Evolutionary conservation across 176 grass and related monocot species (phyloP).

Genomic region (Zea luxurians): DNA sequence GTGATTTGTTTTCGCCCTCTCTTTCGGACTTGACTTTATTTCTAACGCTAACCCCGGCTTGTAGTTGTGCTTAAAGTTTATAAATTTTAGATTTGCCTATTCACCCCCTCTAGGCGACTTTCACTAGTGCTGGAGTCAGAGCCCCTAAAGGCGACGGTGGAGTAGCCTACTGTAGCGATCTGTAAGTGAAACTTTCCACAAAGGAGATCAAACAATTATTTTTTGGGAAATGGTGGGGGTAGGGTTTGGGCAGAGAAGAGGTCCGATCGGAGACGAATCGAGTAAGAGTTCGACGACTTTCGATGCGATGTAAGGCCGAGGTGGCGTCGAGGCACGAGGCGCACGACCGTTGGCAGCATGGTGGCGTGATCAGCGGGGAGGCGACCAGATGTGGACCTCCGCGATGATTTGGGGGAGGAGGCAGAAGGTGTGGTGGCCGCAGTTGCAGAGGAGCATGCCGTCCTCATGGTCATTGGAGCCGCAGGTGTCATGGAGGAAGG

Average conservation of each 20-base stretch:
- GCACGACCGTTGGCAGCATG: background rate
- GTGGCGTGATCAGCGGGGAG: slow-evolving; percentile 34
- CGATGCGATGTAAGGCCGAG: slow-evolving; percentile 24
- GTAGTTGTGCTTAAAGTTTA: too few species aligned
- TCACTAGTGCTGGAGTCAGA: slow-evolving; percentile 34
- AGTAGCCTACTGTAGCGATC: slow-evolving; percentile 35
- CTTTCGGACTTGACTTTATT: too few species aligned
- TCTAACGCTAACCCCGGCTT: too few species aligned
- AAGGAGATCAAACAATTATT: slow-evolving; percentile 14
- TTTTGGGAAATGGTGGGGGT: background rate
- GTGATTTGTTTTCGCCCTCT: too few species aligned
- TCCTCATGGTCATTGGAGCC: too few species aligned
- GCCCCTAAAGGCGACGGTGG: background rate
- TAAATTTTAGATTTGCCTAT: too few species aligned
- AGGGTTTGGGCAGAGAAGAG: background rate
- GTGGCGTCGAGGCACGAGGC: slow-evolving; percentile 59
- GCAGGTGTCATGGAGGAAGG: too few species aligned
- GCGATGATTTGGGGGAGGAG: too few species aligned
- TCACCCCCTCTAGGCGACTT: too few species aligned
- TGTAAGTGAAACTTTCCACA: background rate
- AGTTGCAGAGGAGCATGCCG: too few species aligned
- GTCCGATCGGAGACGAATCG: slow-evolving; percentile 31
- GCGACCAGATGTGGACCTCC: background rate
- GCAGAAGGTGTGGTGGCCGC: too few species aligned
- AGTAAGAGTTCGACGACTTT: slow-evolving; percentile 15